Conservation (phyloP, 306 rosid genomes). For the Acacia confusa region DNA sequence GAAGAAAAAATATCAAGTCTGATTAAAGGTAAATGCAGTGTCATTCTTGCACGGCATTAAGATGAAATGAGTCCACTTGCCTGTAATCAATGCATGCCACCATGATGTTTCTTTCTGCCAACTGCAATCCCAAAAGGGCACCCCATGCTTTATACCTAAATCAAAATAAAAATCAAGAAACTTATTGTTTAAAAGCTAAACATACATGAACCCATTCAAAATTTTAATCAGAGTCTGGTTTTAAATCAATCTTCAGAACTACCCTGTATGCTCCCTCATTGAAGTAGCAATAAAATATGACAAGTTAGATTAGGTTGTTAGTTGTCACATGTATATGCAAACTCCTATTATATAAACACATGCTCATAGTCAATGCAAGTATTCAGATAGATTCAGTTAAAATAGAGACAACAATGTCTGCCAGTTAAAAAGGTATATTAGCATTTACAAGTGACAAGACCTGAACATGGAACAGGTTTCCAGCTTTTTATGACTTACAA, state of each 20-base stretch:
- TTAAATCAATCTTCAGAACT: conserved; percentile 23
- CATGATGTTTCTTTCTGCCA: conserved; percentile 85
- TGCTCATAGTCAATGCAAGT: not conserved
- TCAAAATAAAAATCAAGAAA: conserved; percentile 36
- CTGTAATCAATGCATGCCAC: conserved; percentile 96
- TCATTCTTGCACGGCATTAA: conserved; percentile 45
- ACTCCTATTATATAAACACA: conserved; percentile 2
- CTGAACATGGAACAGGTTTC: not conserved
- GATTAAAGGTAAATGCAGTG: conserved; percentile 37
- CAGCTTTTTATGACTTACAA: not conserved
- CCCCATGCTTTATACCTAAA: conserved; percentile 99
- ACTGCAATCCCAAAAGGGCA: conserved; percentile 76
- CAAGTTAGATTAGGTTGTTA: conserved; percentile 6
- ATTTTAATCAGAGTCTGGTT: not conserved
- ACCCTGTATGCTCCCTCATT: not conserved
- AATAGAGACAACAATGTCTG: conserved; percentile 20
- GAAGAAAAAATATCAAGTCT: conserved; percentile 38
- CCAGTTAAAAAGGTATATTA: conserved; percentile 17
- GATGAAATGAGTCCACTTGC: conserved; percentile 53
- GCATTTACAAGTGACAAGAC: not conserved
- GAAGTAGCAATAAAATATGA: conserved; percentile 18
- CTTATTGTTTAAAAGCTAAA: conserved; percentile 27
- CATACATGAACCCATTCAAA: conserved; percentile 1
- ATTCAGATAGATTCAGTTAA: conserved; percentile 16
- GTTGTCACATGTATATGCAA: not conserved